Conservation (phyloP, 1,284 basidiomycete genomes). For the Butyriboletus appendiculatus region DNA sequence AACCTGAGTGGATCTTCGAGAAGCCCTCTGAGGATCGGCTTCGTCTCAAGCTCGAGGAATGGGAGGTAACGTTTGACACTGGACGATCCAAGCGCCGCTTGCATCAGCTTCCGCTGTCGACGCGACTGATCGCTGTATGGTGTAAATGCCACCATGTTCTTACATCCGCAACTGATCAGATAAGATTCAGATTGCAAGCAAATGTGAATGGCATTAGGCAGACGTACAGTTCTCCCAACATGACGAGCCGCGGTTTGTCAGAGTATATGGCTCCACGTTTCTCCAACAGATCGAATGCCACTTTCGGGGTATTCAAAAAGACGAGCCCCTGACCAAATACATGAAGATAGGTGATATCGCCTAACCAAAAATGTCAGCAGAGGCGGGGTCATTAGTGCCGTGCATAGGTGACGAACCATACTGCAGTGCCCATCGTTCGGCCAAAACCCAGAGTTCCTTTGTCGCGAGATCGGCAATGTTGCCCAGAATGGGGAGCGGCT, state of each 20-base stretch:
- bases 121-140: constrained; percentile 61
- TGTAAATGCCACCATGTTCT: constrained; percentile 74
- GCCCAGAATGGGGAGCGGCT: constrained; percentile 61
- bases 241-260: constrained; percentile 66
- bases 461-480: constrained; percentile 60
- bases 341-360: constrained; percentile 66
- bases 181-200: constrained; percentile 2
- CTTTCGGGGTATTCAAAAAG: constrained; percentile 62
- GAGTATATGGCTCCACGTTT: constrained; percentile 69
- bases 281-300: constrained; percentile 62
- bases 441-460: constrained; percentile 58
- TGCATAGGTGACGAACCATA: constrained; percentile 42
- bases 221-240: constrained; percentile 61
- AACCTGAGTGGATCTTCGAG: constrained; percentile 45
- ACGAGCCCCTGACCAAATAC: constrained; percentile 64
- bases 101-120: constrained; percentile 66
- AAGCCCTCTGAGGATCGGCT: constrained; percentile 48
- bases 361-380: constrained; percentile 34
- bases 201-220: not conserved
- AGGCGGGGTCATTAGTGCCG: too few relatives aligned
- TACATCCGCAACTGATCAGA: constrained; percentile 54
- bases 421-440: constrained; percentile 48
- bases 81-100: constrained; percentile 56
- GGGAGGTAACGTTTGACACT: constrained; percentile 58
- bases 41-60: constrained; percentile 54